These are phyloP conservation scores for Fusarium dlaminii DNA, from an alignment of 2,329 filamentous ascomycete genomes.

Conservation along the genomic window DNA sequence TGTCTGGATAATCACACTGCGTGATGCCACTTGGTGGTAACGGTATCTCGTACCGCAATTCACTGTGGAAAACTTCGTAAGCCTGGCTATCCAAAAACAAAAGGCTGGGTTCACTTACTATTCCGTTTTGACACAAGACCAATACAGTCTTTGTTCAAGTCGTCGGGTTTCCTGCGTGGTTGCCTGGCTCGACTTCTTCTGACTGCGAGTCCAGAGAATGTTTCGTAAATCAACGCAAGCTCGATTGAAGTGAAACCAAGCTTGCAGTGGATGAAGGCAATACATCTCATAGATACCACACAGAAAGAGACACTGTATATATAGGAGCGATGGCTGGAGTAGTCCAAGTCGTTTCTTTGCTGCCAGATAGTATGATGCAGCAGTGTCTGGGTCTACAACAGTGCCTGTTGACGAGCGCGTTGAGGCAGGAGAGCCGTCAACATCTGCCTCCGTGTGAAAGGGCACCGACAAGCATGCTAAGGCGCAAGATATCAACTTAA, in stretches of 20 bases:
- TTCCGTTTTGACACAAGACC: background rate
- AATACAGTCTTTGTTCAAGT: background rate
- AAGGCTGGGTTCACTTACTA: background rate
- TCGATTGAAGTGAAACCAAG: background rate
- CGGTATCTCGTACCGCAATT: background rate
- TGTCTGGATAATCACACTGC: background rate
- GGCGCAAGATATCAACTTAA: background rate
- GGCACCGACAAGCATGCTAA: background rate
- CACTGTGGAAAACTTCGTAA: background rate
- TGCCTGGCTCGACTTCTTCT: background rate
- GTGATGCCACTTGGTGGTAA: background rate
- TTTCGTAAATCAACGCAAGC: background rate
- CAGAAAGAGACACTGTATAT: background rate
- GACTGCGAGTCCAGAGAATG: background rate
- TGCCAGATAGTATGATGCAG: background rate
- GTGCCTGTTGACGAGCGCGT: background rate
- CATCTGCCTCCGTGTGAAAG: background rate
- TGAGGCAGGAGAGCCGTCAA: background rate
- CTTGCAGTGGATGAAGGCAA: background rate
- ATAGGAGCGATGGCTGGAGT: background rate
- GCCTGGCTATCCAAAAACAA: accelerated
- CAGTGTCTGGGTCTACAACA: background rate
- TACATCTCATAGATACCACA: background rate
- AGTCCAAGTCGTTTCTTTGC: background rate
- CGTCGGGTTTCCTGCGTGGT: background rate